Base-by-base conservation (phyloP, 805 yeast genomes). In the Candida qinlingensis region DNA sequence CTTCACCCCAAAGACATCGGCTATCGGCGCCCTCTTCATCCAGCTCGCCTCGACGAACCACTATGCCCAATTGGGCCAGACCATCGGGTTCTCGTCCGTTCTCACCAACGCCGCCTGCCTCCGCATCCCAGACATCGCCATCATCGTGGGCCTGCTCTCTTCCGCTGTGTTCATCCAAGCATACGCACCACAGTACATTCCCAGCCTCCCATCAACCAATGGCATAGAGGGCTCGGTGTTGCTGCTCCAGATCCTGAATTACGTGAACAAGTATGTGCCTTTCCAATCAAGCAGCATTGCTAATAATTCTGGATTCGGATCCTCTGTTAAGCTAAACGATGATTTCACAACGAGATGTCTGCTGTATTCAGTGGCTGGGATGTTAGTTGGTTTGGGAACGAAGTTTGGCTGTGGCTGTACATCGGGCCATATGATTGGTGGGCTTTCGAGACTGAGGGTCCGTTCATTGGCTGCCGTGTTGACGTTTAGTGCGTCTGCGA, bases 361-460 rank as follows among this genome's bases (percentile, higher is more conserved):
- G 26, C 45, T 30, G n/a, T 47, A 42, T n/a, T 27, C 46, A 7
- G 10, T 51, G 7, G 68, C 76, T 2, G 81, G 81, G 0, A 47
- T 68, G 0, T 54, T 76, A 2, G 76, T 71, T 3, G 82, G 82
- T 0, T 25, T 71, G 2, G 82, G 82, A 1, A 72, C 81, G 0
- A 67, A 67, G 34, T 56, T 65, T 33, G 81, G 77, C 0, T 62
- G 68, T 31, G 82, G 81, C 3, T 77, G 82, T 48, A 77, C 81
- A 1, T 75, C 80, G 0, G 82, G 82, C 3, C 81, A 77, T 54
- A 74, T 77, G 79, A 60, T 77, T 6, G 64, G 67, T 19, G 82
- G 82, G 0, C 45, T 77, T n/a, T 71, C 79, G 8, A 62, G 81
- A 42, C 54, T 73, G 5, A 62, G 80, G 41, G 44, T 62, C 47